phyloP scores from a whole-genome alignment of 345 rosid species.

The Boechera retrofracta region DNA sequence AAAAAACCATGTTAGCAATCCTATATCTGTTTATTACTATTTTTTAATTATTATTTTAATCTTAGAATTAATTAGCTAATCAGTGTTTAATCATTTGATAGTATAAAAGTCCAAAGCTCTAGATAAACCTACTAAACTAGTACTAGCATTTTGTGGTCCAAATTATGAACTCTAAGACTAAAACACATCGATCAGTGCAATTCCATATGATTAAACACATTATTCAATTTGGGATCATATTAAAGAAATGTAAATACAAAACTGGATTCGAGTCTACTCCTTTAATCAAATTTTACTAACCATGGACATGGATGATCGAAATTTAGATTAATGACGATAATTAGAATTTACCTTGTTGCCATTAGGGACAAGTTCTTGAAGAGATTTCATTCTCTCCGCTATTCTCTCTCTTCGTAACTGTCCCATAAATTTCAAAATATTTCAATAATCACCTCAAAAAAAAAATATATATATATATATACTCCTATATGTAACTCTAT shows the following conservation, averaged over 20 bases:
- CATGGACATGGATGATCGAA: not conserved
- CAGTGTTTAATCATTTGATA: constrained; percentile 48
- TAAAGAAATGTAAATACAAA: not conserved
- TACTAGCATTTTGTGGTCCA: constrained; percentile 35
- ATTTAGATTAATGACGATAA: not conserved
- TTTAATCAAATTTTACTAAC: not conserved
- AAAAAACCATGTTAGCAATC: constrained; percentile 24
- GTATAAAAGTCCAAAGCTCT: constrained; percentile 44
- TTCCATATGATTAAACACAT: constrained; percentile 17
- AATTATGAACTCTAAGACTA: constrained; percentile 34
- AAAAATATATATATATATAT: too few species aligned
- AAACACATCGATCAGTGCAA: constrained; percentile 23
- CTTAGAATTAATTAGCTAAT: constrained; percentile 26
- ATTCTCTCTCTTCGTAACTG: constrained; percentile 98
- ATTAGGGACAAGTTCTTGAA: constrained; percentile 96
- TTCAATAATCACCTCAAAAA: not conserved
- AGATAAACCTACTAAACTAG: constrained; percentile 28
- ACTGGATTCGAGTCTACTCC: not conserved
- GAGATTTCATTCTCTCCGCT: constrained; percentile 96
- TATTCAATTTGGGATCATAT: not conserved
- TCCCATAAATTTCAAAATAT: constrained; percentile 14
- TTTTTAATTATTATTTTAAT: not conserved
- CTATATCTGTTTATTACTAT: constrained; percentile 8
- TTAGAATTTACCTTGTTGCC: constrained; percentile 75
- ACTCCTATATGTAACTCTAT: not conserved